Evolutionary conservation across 2,329 filamentous ascomycete species (phyloP), one percentile per base, ranked within the genome.

Genomic region (Zasmidium cellare): DNA sequence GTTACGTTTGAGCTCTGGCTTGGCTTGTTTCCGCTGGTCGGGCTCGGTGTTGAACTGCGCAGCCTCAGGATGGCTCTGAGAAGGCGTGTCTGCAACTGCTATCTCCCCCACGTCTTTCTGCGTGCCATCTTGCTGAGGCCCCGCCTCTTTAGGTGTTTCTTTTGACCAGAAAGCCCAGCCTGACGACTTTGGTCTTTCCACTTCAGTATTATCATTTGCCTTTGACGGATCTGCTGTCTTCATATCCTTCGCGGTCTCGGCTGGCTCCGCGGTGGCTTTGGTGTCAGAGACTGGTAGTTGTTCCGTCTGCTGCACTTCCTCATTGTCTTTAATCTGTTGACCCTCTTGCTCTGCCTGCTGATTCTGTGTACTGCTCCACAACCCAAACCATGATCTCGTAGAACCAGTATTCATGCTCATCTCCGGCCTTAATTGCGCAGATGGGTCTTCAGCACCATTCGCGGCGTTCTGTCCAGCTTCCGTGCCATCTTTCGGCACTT

Each of bases 141-240:
- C 63, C 7, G 48, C 38, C 6, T 53, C 66, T 79, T 83, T 35
- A 69, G 76, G 63, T 56, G 74, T 74, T 2, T 87, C 85, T 47
- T 81, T 84, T 14, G 87, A 91, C 89, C 89, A 93, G 64, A 93
- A 92, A 0, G 87, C 89, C 90, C 90, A 93, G 0, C 87, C 89
- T 0, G 89, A 88, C 72, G 61, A 76, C 66, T 64, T 81, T 67
- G 73, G 67, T 49, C 52, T 62, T 25, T 72, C 55, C 49, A 60
- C 53, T 35, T 58, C 56, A 7, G 51, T 50, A 24, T 55, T 55
- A 7, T 9, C 31, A 20, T 38, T 41, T 25, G 38, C 12, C 46
- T 57, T 56, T 18, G 53, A 9, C 12, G 35, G 47, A 11, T 61
- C 56, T 24, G 22, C 46, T 12, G 16, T 23, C 12, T 44, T 60